Percentiles rank a stretch among this genome's conserved stretches.
Evolutionary conservation across 441 rosid genomes (phyloP).

Genomic region (Flueggea neowawraea): DNA sequence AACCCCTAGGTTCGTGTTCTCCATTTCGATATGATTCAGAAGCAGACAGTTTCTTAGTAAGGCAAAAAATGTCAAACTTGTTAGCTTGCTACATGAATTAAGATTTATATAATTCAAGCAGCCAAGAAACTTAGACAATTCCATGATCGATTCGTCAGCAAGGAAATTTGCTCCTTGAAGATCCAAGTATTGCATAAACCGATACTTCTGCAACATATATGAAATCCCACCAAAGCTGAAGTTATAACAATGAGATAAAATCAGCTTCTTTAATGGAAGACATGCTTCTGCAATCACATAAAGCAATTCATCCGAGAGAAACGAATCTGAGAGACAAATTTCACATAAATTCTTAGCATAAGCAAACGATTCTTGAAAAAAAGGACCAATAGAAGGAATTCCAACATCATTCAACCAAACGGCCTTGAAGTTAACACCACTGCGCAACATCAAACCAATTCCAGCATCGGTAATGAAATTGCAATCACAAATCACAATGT

Average conservation of each 20-base stretch:
- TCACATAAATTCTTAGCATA: too few species aligned
- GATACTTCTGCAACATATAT: conserved; percentile 9
- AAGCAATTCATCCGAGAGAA: too few species aligned
- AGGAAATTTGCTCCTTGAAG: conserved; percentile 62
- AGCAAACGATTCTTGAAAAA: too few species aligned
- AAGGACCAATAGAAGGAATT: conserved; percentile 30
- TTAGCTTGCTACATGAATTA: conserved; percentile 48
- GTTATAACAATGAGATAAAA: too few species aligned
- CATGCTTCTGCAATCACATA: too few species aligned
- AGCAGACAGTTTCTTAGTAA: conserved; percentile 43
- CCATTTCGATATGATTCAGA: conserved; percentile 50
- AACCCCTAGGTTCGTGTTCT: conserved; percentile 53
- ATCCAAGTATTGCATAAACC: conserved; percentile 43
- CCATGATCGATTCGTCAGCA: not conserved
- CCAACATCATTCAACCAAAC: conserved; percentile 40
- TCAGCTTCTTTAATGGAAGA: too few species aligned
- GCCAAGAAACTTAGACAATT: conserved; percentile 26
- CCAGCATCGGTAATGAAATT: too few species aligned
- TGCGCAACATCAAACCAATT: conserved; percentile 37
- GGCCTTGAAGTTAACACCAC: conserved; percentile 31
- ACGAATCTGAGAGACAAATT: too few species aligned
- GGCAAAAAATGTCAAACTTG: conserved; percentile 42
- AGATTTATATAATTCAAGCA: conserved; percentile 45
- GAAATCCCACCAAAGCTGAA: too few species aligned
- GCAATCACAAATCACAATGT: too few species aligned